Evolutionary conservation across 2,329 filamentous ascomycete genomes (phyloP).

Genomic region (Exophiala sideris): DNA sequence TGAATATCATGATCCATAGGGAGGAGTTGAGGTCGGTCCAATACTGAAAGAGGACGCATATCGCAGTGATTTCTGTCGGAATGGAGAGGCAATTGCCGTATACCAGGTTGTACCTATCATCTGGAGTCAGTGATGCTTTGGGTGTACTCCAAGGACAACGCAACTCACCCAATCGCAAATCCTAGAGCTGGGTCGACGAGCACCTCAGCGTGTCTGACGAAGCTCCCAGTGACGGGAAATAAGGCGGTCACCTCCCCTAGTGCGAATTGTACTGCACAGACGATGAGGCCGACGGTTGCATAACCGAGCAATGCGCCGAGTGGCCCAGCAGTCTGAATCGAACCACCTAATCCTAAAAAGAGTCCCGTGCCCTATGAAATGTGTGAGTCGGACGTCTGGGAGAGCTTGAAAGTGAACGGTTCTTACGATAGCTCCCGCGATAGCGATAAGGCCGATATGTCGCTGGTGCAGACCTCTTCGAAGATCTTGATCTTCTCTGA

Average conservation of each 20-base stretch:
- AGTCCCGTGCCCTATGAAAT: conserved; percentile 42
- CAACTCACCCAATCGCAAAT: conserved; percentile 46
- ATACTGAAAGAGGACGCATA: conserved; percentile 60
- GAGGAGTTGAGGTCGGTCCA: conserved; percentile 56
- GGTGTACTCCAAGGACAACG: conserved; percentile 33
- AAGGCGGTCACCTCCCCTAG: conserved; percentile 52
- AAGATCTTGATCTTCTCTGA: conserved; percentile 49
- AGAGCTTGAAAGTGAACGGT: neutral
- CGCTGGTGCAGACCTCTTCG: conserved; percentile 43
- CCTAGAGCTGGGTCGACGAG: conserved; percentile 51
- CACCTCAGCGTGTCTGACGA: conserved; percentile 50
- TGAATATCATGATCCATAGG: conserved; percentile 41
- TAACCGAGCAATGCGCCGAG: conserved; percentile 52
- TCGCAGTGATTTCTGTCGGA: conserved; percentile 60
- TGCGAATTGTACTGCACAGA: conserved; percentile 51
- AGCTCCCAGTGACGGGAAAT: conserved; percentile 50
- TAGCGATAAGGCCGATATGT: conserved; percentile 44
- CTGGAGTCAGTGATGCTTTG: neutral
- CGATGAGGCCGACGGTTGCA: conserved; percentile 47
- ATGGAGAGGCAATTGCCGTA: conserved; percentile 56
- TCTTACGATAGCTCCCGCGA: conserved; percentile 44
- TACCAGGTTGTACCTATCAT: conserved; percentile 30
- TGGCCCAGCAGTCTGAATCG: conserved; percentile 50
- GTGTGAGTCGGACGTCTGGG: neutral
- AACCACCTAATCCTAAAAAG: conserved; percentile 51